Percentiles rank a stretch among this genome's conserved stretches.
These are phyloP conservation scores for Closterium sp. DNA, from an alignment of 139 green algal species.

Conservation along the genomic window DNA sequence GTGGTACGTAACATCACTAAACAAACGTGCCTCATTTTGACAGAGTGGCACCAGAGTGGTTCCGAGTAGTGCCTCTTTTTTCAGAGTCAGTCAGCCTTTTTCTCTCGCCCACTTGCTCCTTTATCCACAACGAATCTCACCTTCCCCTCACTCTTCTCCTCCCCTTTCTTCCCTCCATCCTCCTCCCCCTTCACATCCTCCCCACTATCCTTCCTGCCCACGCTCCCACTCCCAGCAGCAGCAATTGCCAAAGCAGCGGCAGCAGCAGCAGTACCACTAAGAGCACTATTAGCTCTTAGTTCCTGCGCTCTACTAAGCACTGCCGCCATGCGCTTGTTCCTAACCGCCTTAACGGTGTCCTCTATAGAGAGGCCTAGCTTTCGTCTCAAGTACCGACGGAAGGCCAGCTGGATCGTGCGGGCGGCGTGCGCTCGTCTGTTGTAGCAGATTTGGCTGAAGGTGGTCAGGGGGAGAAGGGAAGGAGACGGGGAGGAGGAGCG, in stretches of 20 bases:
- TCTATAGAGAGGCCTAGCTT: background rate
- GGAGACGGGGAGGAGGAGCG: background rate
- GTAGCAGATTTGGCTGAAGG: background rate
- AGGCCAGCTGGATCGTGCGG: background rate
- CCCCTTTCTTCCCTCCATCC: background rate
- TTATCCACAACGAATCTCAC: constrained; percentile 1
- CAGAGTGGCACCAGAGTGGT: background rate
- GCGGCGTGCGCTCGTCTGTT: background rate
- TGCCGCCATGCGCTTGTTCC: background rate
- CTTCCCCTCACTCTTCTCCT: background rate
- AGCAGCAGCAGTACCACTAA: background rate
- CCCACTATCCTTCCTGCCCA: background rate
- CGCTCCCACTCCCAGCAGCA: background rate
- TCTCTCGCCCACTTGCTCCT: background rate
- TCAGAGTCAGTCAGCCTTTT: background rate
- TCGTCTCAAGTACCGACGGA: background rate
- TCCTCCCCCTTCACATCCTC: background rate
- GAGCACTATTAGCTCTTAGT: background rate
- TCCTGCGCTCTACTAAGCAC: background rate
- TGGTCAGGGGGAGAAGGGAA: background rate
- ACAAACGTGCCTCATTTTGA: too few species aligned
- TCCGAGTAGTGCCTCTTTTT: background rate
- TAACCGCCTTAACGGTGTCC: background rate
- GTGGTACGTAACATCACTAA: too few species aligned
- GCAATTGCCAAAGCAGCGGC: background rate